Base-by-base conservation (phyloP, 345 rosid genomes). In the Brassica incana region DNA sequence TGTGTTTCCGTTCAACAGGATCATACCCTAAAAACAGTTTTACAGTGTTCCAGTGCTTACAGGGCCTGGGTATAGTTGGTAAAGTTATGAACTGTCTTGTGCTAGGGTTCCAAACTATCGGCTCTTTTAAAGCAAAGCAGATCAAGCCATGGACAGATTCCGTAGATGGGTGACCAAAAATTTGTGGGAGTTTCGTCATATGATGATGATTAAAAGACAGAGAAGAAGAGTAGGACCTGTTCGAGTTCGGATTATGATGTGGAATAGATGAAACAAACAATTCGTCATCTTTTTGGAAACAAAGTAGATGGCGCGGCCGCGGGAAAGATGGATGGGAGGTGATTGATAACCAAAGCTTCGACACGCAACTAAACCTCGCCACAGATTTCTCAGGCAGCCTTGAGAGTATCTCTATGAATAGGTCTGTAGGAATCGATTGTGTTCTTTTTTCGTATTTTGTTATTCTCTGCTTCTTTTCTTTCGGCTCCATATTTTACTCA, bases 71-170 rank as follows among this genome's bases (percentile, higher is more conserved):
- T 20, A 71, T 33, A 6, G 32, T 30, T 2, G 33, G 3, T 20
- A 71, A 56, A 6, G 32, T 38, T 16, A 18, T 16, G 33, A 74
- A 48, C 25, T 35, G 5, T 65, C 65, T 74, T 52, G 2, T 32
- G 38, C n/a, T 65, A 32, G 77, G 77, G 71, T 50, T 74, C 77
- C 71, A 74, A 5, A 74, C 14, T 6, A 30, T 1, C 5, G 23
- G 18, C 0, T 40, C n/a, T 48, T 25, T 9, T 36, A 7, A 8
- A 2, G 8, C 9, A 10, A 43, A 43, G 50, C 50, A 43, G 12
- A 43, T 43, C 50, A 43, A 10, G 50, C 50, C 50, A 43, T 43
- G 50, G 50, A 43, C 5, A 43, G 14, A 43, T 43, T 43, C 14
- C 5, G 14, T 43, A 43, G 50, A 43, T 43, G 10, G 8, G 43